Evolutionary conservation across 306 rosid species (phyloP).

Genomic region (Arachis stenosperma): DNA sequence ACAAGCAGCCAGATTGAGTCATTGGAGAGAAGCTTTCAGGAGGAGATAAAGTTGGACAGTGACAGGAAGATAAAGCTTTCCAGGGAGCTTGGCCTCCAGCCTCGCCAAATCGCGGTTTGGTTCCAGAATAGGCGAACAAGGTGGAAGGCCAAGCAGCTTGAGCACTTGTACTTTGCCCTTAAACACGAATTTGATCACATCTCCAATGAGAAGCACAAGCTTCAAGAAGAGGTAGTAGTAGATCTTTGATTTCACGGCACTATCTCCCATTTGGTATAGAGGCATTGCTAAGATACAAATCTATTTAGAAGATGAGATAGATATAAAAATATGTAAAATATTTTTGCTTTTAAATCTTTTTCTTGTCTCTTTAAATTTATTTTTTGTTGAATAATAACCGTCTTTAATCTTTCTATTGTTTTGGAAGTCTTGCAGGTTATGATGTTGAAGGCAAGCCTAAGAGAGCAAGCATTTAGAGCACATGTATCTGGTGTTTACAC

Average conservation of each 20-base stretch:
- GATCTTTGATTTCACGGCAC: too few relatives aligned
- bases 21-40: slow-evolving; percentile 81
- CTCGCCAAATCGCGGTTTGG: slow-evolving; percentile 96
- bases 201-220: slow-evolving; percentile 68
- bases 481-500: slow-evolving; percentile 52
- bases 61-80: slow-evolving; percentile 91
- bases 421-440: slow-evolving; percentile 45
- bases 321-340: too few relatives aligned
- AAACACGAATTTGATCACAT: slow-evolving; percentile 71
- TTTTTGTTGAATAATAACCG: too few relatives aligned
- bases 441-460: slow-evolving; percentile 62
- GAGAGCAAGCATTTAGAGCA: slow-evolving; percentile 55
- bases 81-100: slow-evolving; percentile 75
- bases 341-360: too few relatives aligned
- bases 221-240: slow-evolving; percentile 86
- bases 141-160: slow-evolving; percentile 90
- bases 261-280: too few relatives aligned
- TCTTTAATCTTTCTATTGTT: too few relatives aligned
- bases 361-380: too few relatives aligned
- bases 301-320: too few relatives aligned
- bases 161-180: slow-evolving; percentile 66
- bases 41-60: slow-evolving; percentile 85
- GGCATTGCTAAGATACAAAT: too few relatives aligned
- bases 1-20: slow-evolving; percentile 68
- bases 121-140: slow-evolving; percentile 93